Percentiles rank a stretch among this genome's conserved stretches.
Evolutionary conservation across 2,329 filamentous ascomycete species (phyloP).

Genomic region (Pyrenophora graminea): DNA sequence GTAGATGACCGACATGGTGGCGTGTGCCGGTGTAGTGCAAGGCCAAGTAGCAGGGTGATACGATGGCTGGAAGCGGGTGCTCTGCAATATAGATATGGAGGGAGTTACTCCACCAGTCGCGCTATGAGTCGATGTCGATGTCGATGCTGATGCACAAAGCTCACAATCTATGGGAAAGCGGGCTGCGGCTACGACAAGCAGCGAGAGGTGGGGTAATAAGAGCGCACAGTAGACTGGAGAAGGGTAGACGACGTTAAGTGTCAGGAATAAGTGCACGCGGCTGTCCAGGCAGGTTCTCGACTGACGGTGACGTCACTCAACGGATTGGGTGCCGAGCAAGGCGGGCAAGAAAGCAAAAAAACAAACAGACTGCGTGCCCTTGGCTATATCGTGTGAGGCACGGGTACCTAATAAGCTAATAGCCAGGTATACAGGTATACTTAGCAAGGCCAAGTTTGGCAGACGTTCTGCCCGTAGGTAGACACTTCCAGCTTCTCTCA

Average conservation of each 20-base stretch:
- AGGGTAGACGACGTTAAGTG: conserved; percentile 18
- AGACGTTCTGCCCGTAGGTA: background rate
- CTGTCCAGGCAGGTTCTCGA: conserved; percentile 15
- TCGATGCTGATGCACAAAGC: background rate
- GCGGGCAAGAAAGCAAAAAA: background rate
- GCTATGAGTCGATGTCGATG: conserved; percentile 19
- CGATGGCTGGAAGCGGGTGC: conserved; percentile 4
- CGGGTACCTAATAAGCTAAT: no score
- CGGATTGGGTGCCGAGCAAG: background rate
- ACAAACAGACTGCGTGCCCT: background rate
- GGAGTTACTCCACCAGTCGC: conserved; percentile 21
- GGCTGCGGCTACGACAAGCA: conserved; percentile 7
- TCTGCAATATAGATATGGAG: conserved; percentile 1
- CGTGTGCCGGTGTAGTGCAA: conserved; percentile 4
- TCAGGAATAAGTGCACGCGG: conserved; percentile 15
- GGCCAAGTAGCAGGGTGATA: background rate
- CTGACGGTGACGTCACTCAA: conserved; percentile 15
- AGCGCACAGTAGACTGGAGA: conserved; percentile 10
- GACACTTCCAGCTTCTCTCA: background rate
- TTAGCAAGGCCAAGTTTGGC: background rate
- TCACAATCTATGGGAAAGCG: conserved; percentile 9
- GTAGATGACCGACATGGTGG: conserved; percentile 52
- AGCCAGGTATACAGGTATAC: no score
- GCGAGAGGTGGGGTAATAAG: conserved; percentile 16
- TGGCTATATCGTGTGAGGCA: conserved; percentile 1